phyloP scores from a whole-genome alignment of 1,284 basidiomycete genomes.

The Fomitopsis schrenkii region DNA sequence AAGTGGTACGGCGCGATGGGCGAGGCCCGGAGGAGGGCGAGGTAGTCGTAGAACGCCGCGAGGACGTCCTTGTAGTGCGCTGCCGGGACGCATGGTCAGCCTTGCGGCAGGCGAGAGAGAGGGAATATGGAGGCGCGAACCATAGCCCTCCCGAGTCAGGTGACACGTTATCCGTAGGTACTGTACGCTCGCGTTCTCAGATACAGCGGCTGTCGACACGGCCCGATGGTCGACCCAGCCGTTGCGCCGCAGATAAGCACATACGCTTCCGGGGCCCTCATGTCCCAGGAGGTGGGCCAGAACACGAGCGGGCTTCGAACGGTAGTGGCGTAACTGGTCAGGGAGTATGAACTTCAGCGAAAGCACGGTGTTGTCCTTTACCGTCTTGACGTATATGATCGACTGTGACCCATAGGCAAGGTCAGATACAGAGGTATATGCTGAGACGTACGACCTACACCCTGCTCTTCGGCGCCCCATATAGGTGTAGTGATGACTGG shows the following conservation, averaged over 20 bases:
- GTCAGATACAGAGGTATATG: not conserved
- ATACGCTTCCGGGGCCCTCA: slow-evolving; percentile 63
- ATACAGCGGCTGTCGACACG: slow-evolving; percentile 44
- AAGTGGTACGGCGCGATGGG: slow-evolving; percentile 46
- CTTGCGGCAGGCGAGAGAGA: not conserved
- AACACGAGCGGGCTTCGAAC: slow-evolving; percentile 50
- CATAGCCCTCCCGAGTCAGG: slow-evolving; percentile 57
- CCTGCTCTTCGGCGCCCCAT: slow-evolving; percentile 35
- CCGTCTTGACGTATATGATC: slow-evolving; percentile 56
- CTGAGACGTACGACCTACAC: slow-evolving; percentile 29
- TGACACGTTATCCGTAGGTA: slow-evolving; percentile 55
- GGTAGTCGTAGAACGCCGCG: slow-evolving; percentile 55
- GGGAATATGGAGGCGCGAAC: slow-evolving; percentile 24
- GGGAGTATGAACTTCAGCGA: slow-evolving; percentile 56
- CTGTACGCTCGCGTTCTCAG: slow-evolving; percentile 47
- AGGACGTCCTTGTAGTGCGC: slow-evolving; percentile 55
- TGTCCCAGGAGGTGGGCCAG: slow-evolving; percentile 68
- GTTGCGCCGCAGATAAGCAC: slow-evolving; percentile 58
- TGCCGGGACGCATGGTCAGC: slow-evolving; percentile 13
- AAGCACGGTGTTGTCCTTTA: slow-evolving; percentile 56
- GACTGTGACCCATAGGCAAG: slow-evolving; percentile 28
- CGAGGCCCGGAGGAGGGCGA: slow-evolving; percentile 46
- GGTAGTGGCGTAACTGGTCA: slow-evolving; percentile 48
- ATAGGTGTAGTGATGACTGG: slow-evolving; percentile 27
- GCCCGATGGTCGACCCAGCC: slow-evolving; percentile 54